A percentile compares a stretch with the other conserved stretches of the same genome.
Conservation (phyloP, 306 rosid species). For the Prunus persica region Prunus_persica_NCBIv2 NC_034009.1:40980001-40980500, state of each 20-base stretch:
- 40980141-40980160: not conserved
- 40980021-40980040: constrained; percentile 31
- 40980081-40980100: constrained; percentile 9
- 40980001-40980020: constrained; percentile 48
- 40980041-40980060: constrained; percentile 39
- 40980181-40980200: constrained; percentile 92
- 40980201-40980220: constrained; percentile 97
- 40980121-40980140: not conserved
- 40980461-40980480: constrained; percentile 90
- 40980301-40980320: constrained; percentile 92
- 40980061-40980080: constrained; percentile 78
- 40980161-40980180: constrained; percentile 52
- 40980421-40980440: constrained; percentile 47
- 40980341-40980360: too few relatives aligned
- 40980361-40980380: too few relatives aligned
- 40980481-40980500: constrained; percentile 91
- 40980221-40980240: constrained; percentile 80
- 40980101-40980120: not conserved
- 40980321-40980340: constrained; percentile 25
- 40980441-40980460: constrained; percentile 89
- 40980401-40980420: not conserved
- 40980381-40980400: not conserved
- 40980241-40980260: constrained; percentile 76
- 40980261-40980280: constrained; percentile 76
- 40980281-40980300: constrained; percentile 88